Conservation (phyloP, 2,329 filamentous ascomycete species). For the Neoscytalidium dimidiatum region DNA sequence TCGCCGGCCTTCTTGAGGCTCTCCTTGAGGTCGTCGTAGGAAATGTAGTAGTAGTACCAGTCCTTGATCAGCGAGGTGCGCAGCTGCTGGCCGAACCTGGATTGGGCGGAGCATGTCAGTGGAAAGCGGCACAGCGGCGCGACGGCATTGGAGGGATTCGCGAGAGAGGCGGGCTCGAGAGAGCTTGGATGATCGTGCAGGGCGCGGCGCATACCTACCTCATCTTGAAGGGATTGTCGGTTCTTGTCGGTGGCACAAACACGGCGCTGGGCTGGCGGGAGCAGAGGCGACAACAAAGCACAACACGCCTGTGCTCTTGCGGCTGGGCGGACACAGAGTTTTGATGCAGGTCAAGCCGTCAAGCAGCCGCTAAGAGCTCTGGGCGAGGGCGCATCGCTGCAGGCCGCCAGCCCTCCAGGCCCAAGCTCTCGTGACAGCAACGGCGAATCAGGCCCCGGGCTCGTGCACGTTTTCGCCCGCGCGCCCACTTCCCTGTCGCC, state of each 20-base stretch:
- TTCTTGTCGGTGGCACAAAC: not conserved
- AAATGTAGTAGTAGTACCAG: slow-evolving; percentile 98
- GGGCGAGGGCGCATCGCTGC: not conserved
- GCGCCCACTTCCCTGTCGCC: not conserved
- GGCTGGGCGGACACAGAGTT: slow-evolving; percentile 1
- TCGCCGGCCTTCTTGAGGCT: slow-evolving; percentile 73
- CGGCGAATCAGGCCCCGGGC: slow-evolving; percentile 5
- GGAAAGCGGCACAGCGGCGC: not conserved
- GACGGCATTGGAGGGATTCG: not conserved
- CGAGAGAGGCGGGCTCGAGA: not conserved
- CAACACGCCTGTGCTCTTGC: not conserved
- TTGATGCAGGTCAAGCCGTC: not conserved
- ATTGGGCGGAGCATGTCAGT: not conserved
- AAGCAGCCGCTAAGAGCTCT: slow-evolving; percentile 7
- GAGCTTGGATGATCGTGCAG: not conserved
- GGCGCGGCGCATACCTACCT: slow-evolving; percentile 2
- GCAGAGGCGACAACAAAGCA: not conserved
- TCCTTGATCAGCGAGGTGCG: slow-evolving; percentile 94
- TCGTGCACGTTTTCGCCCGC: slow-evolving; percentile 1
- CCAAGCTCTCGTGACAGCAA: slow-evolving; percentile 11
- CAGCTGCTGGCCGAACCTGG: slow-evolving; percentile 91
- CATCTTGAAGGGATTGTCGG: slow-evolving; percentile 2
- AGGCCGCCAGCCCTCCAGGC: not conserved
- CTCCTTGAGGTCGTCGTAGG: slow-evolving; percentile 90
- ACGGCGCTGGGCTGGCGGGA: not conserved